Base-by-base conservation (phyloP, 2,329 filamentous ascomycete species). In the Aspergillus pseudotamarii region DNA sequence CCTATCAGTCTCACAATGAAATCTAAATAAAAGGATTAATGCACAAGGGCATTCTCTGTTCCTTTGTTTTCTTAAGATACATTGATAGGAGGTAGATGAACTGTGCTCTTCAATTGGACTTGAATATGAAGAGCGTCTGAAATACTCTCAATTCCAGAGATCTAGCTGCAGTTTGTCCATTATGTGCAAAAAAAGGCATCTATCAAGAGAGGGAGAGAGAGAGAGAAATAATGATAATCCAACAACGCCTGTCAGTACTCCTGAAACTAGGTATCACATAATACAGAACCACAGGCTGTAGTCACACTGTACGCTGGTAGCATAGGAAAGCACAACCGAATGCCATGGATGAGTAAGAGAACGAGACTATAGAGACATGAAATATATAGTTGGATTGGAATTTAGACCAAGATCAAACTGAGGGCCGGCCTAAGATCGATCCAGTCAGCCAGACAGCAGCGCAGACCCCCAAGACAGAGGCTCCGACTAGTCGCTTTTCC, bases 401-500 rank as follows among this genome's bases (percentile, higher is more conserved):
- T 32, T 51, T 9, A 32, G 8, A 5, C 16, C 5, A 50, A 10
- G 60, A 63, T 68, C 64, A 71, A 53, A 60, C 58, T 21, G 60
- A 64, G 58, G 64, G 56, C 61, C 67, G 66, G 62, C 75, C 74
- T 43, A 78, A 61, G 36, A 76, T 70, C 32, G 75, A 78, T 43
- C 75, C 76, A 38, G 76, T 70, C 26, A 77, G 63, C 76, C 76
- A 79, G 38, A 75, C 66, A 38, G 76, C 76, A 48, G 75, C 73
- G 62, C 75, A 78, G 53, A 70, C 71, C 36, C 74, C 74, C 41
- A 79, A 60, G 23, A 78, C 72, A 43, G 75, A 75, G 26, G 75
- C 58, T 1, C 76, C 76, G n/a, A 78, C 68, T 14, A 77, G 63
- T 56, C 75, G 74, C 67, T 78, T 85, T 84, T 87, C 89, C 86